Evolutionary conservation across 2,329 filamentous ascomycete species (phyloP).

Genomic region (Pyricularia sp.): DNA sequence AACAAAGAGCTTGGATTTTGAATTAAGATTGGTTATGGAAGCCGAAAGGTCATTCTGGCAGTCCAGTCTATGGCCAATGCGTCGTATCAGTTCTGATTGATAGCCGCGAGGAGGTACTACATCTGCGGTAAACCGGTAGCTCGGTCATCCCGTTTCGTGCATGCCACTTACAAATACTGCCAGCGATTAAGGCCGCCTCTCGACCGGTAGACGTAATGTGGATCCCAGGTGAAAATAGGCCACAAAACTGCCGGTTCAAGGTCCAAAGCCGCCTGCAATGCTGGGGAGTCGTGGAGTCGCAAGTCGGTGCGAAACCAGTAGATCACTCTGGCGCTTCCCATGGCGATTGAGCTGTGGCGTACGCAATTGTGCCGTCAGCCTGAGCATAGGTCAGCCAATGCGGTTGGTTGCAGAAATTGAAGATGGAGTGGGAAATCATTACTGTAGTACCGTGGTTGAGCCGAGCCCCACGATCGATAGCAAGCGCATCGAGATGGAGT

Average conservation of each 20-base stretch:
- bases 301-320: slow-evolving; percentile 66
- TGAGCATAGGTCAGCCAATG: background rate
- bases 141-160: background rate
- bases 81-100: background rate
- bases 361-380: background rate
- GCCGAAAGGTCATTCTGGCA: slow-evolving; percentile 58
- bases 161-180: slow-evolving; percentile 49
- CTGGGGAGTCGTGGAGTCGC: slow-evolving; percentile 64
- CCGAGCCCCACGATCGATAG: background rate
- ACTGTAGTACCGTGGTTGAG: background rate
- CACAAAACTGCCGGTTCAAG: slow-evolving; percentile 56
- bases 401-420: background rate
- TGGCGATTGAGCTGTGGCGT: background rate
- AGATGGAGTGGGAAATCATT: background rate
- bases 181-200: slow-evolving; percentile 60
- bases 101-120: background rate
- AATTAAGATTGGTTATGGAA: slow-evolving; percentile 55
- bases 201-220: slow-evolving; percentile 52
- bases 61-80: slow-evolving; percentile 40
- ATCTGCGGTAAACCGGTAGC: background rate
- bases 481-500: background rate
- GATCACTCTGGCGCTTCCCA: slow-evolving; percentile 5
- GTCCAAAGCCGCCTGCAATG: slow-evolving; percentile 57
- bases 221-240: slow-evolving; percentile 71
- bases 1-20: slow-evolving; percentile 57